These are phyloP conservation scores for Penicillium oxalicum DNA, from an alignment of 2,329 filamentous ascomycete species.

Conservation along the genomic window DNA sequence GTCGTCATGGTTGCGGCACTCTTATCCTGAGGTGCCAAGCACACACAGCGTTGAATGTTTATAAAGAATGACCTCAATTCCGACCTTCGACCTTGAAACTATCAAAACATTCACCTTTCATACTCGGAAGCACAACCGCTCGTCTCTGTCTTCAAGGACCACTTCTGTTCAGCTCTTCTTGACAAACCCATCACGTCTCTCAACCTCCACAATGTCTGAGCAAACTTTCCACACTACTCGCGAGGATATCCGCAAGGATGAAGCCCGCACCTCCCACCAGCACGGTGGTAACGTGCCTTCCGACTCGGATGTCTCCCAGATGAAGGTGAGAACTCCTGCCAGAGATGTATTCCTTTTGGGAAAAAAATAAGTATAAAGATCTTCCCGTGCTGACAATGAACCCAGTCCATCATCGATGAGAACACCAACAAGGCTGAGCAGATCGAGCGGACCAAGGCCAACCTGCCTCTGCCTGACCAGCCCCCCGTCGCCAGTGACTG, in stretches of 20 bases:
- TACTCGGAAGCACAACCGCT: background rate
- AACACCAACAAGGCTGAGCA: constrained; percentile 53
- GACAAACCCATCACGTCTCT: background rate
- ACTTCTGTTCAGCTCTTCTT: background rate
- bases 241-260: constrained; percentile 45
- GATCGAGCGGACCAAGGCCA: constrained; percentile 62
- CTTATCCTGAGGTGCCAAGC: no score
- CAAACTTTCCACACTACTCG: constrained; percentile 45
- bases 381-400: no score
- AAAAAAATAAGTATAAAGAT: no score
- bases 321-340: constrained; percentile 38
- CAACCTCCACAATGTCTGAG: constrained; percentile 27
- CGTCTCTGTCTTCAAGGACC: background rate
- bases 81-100: no score
- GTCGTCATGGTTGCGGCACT: constrained; percentile 16
- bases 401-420: constrained; percentile 36
- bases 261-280: constrained; percentile 37
- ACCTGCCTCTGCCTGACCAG: constrained; percentile 73
- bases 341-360: no score
- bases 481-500: constrained; percentile 72
- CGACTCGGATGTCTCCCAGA: constrained; percentile 40
- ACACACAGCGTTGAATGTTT: background rate
- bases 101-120: background rate
- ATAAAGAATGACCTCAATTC: background rate
- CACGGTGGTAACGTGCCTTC: constrained; percentile 40